These are phyloP conservation scores for Camellia oleifera DNA, from an alignment of 179 eudicot genomes.

Conservation along the genomic window DNA sequence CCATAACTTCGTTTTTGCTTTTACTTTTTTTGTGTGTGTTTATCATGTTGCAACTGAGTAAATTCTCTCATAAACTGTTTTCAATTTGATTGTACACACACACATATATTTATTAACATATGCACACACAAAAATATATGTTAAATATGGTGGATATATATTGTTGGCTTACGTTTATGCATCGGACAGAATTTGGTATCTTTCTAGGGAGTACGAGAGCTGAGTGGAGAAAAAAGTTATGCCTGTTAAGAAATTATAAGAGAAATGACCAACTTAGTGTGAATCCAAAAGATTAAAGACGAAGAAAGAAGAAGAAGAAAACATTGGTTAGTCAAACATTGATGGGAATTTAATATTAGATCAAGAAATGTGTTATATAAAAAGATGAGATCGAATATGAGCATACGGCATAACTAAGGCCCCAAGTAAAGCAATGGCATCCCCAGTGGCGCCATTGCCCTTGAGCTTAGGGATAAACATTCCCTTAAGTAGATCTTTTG, in stretches of 20 bases:
- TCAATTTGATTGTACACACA: too few relatives aligned
- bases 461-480: conserved; percentile 62
- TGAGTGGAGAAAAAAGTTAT: conserved; percentile 79
- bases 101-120: too few relatives aligned
- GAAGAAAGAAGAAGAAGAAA: neutral
- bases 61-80: too few relatives aligned
- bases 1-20: too few relatives aligned
- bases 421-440: conserved; percentile 75
- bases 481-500: conserved; percentile 51
- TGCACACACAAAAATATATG: too few relatives aligned
- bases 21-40: too few relatives aligned
- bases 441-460: conserved; percentile 59
- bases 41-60: too few relatives aligned
- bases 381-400: neutral
- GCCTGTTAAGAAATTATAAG: conserved; percentile 35
- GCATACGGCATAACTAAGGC: conserved; percentile 85
- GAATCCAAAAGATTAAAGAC: neutral
- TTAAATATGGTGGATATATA: neutral
- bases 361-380: neutral
- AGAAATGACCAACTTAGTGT: neutral
- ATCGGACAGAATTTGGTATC: conserved; percentile 53
- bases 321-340: neutral
- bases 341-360: neutral
- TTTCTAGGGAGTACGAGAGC: conserved; percentile 76
- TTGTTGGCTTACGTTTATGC: conserved; percentile 49